Conservation (phyloP, 208 protist genomes). For the Zelonia costaricensis region DNA sequence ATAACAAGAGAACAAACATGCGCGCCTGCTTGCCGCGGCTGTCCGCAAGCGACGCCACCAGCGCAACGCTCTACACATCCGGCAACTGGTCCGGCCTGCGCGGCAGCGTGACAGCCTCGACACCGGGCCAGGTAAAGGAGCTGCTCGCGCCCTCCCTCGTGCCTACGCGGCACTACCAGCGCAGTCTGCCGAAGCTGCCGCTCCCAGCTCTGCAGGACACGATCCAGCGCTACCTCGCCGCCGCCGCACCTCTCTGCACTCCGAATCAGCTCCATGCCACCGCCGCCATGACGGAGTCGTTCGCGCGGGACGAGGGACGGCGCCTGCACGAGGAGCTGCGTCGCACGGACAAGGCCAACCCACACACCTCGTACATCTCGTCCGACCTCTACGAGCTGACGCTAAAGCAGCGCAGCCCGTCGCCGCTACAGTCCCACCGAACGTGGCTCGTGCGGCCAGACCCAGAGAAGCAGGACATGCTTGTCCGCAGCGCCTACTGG, state of each 20-base stretch:
- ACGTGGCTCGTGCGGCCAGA: conserved; percentile 59
- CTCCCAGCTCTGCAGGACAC: conserved; percentile 66
- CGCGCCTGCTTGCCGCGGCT: not conserved
- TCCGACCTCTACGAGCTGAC: conserved; percentile 74
- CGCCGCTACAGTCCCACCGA: conserved; percentile 70
- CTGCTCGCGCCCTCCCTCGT: conserved; percentile 28
- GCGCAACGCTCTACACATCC: not conserved
- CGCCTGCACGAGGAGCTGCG: conserved; percentile 71
- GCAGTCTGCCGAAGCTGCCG: conserved; percentile 75
- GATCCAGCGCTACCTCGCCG: conserved; percentile 47
- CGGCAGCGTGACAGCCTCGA: conserved; percentile 1
- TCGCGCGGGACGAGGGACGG: conserved; percentile 51
- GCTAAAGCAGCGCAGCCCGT: conserved; percentile 51
- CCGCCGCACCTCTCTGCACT: conserved; percentile 56
- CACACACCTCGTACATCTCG: conserved; percentile 87
- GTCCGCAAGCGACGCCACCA: not conserved
- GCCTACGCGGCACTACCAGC: conserved; percentile 83
- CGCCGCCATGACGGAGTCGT: conserved; percentile 40
- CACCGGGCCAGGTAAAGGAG: conserved; percentile 15
- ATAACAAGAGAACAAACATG: conserved; percentile 13
- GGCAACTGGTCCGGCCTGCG: conserved; percentile 44
- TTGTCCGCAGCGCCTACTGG: conserved; percentile 76
- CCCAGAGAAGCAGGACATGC: conserved; percentile 58
- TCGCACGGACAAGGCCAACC: conserved; percentile 76
- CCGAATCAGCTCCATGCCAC: conserved; percentile 43